Evolutionary conservation across 2,329 filamentous ascomycete genomes (phyloP), one percentile per base, ranked within the genome.

Genomic region (Rutstroemia sp.): DNA sequence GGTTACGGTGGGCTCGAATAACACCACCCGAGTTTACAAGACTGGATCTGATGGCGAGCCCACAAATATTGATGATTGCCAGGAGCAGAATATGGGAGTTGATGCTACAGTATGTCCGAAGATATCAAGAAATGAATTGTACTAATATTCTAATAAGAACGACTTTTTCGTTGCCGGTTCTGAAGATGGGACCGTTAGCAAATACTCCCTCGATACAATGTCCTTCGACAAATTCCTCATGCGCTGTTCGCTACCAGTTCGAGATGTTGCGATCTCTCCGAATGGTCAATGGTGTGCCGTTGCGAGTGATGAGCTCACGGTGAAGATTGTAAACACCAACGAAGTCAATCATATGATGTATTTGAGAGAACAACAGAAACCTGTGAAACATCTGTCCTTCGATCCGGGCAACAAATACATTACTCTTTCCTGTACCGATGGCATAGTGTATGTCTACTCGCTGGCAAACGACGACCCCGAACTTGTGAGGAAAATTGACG

Each of bases 171-270:
- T 97, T 46, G 85, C 90, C 60, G 94, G 91, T 27, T 89, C 90
- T 19, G 92, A 99, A 71, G 92, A 97, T 73, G 94, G 95, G 67
- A 94, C 88, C n/a, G 90, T 99, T 66, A 95, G 88, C 76, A 83
- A 91, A 65, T 99, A 95, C 75, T 88, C 88, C n/a, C 79, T 96
- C 50, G 78, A 82, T 56, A 83, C 82, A 2, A 85, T 86, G 66
- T 72, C 77, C 27, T 90, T 95, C 73, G 89, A 95, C 60, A 85
- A 86, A 58, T 87, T 95, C 62, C 80, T 99, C 51, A 80, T 91
- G 25, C 85, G 94, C 62, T 89, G 86, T 57, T 86, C 90, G n/a
- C 76, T 96, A 2, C 90, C 94, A 0, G 83, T 96, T 34, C 83
- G 94, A 66, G 91, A 96, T 70, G 77, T 99, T 53, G 85, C 89